Conservation (phyloP, 148 eudicot species). For the Nepenthes gracilis region DNA sequence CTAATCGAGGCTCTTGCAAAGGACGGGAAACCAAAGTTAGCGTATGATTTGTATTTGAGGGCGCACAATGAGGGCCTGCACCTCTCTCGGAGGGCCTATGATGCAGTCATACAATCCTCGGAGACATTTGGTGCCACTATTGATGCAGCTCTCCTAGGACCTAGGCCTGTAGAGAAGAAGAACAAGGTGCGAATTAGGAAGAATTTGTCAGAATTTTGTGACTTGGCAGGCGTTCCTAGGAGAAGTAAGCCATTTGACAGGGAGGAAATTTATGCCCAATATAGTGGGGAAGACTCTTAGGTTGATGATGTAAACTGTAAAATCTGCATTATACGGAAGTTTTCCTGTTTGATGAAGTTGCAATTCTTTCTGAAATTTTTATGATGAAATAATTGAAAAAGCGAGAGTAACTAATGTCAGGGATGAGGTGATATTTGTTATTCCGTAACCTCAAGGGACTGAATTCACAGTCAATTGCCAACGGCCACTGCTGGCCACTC, state of each 20-base stretch:
- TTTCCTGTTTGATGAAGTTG: too few species aligned
- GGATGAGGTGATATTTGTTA: too few species aligned
- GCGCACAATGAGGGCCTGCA: conserved; percentile 44
- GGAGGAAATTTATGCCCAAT: conserved; percentile 24
- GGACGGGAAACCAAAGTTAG: conserved; percentile 81
- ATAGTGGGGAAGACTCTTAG: conserved; percentile 11
- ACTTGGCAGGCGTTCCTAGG: conserved; percentile 35
- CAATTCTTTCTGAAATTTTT: too few species aligned
- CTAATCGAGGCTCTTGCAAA: conserved; percentile 65
- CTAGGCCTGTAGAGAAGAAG: conserved; percentile 57
- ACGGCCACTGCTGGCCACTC: too few species aligned
- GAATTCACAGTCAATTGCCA: too few species aligned
- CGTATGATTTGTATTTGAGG: conserved; percentile 63
- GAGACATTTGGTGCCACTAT: conserved; percentile 34
- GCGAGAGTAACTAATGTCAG: too few species aligned
- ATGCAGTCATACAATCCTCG: conserved; percentile 44
- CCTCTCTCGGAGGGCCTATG: conserved; percentile 65
- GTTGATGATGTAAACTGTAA: background rate
- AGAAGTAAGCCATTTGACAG: conserved; percentile 35
- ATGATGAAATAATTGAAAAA: too few species aligned
- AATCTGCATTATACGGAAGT: too few species aligned
- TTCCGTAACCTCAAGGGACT: too few species aligned
- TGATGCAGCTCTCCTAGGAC: conserved; percentile 42
- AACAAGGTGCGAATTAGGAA: conserved; percentile 31
- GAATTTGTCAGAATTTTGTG: conserved; percentile 25